Conservation (phyloP, 192 early-diverging fungal genomes). For the Spizellomyces punctatus region DNA sequence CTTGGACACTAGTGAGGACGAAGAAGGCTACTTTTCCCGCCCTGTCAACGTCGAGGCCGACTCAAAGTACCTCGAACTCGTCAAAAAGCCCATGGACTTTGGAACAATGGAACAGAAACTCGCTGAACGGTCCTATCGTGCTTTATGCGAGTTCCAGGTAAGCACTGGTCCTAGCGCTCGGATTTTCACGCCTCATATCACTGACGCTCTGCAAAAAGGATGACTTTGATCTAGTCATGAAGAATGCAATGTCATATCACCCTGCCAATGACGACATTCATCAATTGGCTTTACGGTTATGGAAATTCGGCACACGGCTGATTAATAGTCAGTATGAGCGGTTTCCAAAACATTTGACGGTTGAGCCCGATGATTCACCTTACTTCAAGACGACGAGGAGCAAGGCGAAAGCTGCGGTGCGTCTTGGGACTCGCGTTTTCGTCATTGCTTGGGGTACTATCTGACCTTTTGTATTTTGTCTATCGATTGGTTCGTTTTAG, state of each 20-base stretch:
- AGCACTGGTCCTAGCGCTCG: too few species aligned
- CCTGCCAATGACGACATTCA: conserved; percentile 1
- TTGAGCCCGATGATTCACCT: not conserved
- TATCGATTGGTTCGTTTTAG: not conserved
- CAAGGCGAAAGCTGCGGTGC: not conserved
- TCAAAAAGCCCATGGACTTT: conserved; percentile 27
- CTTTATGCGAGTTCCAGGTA: conserved; percentile 15
- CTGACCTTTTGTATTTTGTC: too few species aligned
- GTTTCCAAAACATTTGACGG: conserved; percentile 2
- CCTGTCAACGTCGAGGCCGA: conserved; percentile 8
- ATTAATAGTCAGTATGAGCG: conserved; percentile 27
- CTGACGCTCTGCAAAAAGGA: not conserved
- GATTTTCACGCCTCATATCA: too few species aligned
- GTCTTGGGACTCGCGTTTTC: not conserved
- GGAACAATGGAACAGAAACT: conserved; percentile 19
- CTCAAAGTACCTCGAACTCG: conserved; percentile 12
- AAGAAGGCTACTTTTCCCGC: conserved; percentile 24
- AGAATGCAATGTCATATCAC: conserved; percentile 13
- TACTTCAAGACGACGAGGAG: not conserved
- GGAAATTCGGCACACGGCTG: conserved; percentile 20
- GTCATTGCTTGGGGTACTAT: too few species aligned
- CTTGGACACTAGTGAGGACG: conserved; percentile 18
- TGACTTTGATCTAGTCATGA: conserved; percentile 21
- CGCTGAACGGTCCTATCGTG: not conserved
- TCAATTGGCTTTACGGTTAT: conserved; percentile 4